phyloP scores from a whole-genome alignment of 345 rosid genomes.

The Brassica nigra region DNA sequence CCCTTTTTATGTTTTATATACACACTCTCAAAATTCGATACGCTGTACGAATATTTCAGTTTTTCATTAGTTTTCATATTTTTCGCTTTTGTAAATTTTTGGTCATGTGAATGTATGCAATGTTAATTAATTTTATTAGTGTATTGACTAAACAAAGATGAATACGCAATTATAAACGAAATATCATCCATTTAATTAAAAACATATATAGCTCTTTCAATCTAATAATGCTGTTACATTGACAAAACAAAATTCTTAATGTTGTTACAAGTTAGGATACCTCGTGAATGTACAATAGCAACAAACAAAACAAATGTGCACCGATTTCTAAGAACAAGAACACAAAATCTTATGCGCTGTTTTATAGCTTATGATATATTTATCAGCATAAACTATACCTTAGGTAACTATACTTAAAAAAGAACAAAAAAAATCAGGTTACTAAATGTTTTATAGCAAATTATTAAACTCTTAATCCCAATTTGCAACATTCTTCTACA shows the following conservation, averaged over 20 bases:
- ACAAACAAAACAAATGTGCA: neutral
- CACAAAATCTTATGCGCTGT: neutral
- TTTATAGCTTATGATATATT: neutral
- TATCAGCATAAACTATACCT: neutral
- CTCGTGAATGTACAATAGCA: neutral
- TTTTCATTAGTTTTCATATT: neutral
- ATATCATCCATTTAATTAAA: neutral
- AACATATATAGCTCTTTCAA: neutral
- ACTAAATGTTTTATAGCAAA: neutral
- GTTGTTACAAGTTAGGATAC: neutral
- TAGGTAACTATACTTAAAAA: neutral
- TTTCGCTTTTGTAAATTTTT: neutral
- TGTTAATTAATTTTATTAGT: neutral
- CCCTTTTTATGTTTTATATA: neutral
- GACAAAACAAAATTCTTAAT: neutral
- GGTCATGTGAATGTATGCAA: neutral
- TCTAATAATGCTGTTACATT: neutral
- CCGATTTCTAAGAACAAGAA: neutral
- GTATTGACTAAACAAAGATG: neutral
- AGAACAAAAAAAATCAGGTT: neutral
- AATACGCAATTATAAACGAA: neutral
- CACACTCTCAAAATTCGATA: neutral
- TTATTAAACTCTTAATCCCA: neutral
- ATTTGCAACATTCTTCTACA: neutral
- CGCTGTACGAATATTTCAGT: neutral